phyloP scores from a whole-genome alignment of 1,284 basidiomycete species.

The Fistulinella staudtii region DNA sequence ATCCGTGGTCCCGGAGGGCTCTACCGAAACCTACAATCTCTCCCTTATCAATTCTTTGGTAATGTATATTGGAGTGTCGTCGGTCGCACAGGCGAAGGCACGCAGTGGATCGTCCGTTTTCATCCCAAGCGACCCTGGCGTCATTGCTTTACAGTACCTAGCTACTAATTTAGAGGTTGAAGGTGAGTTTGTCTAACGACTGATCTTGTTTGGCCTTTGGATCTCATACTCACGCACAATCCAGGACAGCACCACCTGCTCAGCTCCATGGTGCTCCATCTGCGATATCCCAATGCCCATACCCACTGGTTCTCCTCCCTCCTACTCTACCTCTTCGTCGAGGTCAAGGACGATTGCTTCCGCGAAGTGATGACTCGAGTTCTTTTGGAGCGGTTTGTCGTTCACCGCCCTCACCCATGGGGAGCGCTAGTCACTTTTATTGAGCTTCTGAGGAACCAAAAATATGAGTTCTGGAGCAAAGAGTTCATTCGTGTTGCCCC shows the following conservation, averaged over 20 bases:
- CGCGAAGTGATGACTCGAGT: constrained; percentile 90
- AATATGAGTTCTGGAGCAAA: constrained; percentile 85
- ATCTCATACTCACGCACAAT: constrained; percentile 10
- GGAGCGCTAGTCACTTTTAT: constrained; percentile 92
- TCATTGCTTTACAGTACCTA: constrained; percentile 78
- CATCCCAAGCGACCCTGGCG: constrained; percentile 75
- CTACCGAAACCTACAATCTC: constrained; percentile 77
- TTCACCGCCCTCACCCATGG: constrained; percentile 96
- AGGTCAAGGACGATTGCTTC: constrained; percentile 73
- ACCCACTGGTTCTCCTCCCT: constrained; percentile 94
- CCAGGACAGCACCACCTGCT: constrained; percentile 90
- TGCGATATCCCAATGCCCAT: constrained; percentile 96
- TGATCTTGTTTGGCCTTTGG: background rate
- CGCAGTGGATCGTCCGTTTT: constrained; percentile 78
- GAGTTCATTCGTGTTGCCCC: constrained; percentile 77
- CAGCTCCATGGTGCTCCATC: constrained; percentile 86
- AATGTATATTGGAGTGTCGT: constrained; percentile 90
- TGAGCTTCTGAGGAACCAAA: constrained; percentile 80
- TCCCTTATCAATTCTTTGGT: constrained; percentile 90
- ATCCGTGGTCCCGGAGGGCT: constrained; percentile 46
- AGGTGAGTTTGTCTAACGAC: constrained; percentile 59
- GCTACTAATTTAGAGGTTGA: constrained; percentile 85
- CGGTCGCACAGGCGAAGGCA: constrained; percentile 81
- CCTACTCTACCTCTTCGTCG: constrained; percentile 81
- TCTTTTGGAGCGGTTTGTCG: constrained; percentile 90